Evolutionary conservation across 306 rosid genomes (phyloP).

Genomic region (Quercus gilva): DNA sequence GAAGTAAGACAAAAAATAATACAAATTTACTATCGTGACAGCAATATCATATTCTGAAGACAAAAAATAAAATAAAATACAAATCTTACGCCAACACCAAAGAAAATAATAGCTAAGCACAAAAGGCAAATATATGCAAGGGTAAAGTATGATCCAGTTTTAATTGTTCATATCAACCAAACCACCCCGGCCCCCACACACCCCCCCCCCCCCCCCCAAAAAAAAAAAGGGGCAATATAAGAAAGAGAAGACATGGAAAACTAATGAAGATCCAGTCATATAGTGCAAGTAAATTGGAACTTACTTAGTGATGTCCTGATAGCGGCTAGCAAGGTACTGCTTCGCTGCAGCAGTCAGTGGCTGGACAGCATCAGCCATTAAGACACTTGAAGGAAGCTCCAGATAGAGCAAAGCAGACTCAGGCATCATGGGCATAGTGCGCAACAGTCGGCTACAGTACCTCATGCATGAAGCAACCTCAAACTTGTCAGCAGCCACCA

Average conservation of each 20-base stretch:
- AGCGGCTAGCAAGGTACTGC: slow-evolving; percentile 83
- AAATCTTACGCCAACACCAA: no score
- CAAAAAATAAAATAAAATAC: no score
- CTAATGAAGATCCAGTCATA: background rate
- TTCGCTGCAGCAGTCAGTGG: slow-evolving; percentile 94
- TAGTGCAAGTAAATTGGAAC: slow-evolving; percentile 14
- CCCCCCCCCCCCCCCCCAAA: no score
- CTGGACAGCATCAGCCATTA: slow-evolving; percentile 96
- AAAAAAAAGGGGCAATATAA: no score
- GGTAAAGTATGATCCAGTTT: background rate
- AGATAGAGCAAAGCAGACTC: slow-evolving; percentile 92
- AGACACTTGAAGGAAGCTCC: slow-evolving; percentile 90
- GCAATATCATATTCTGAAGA: background rate
- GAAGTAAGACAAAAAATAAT: no score
- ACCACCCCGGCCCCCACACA: no score
- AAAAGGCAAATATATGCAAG: background rate
- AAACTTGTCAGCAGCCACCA: slow-evolving; percentile 98
- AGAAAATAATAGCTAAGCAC: no score
- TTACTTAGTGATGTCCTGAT: slow-evolving; percentile 88
- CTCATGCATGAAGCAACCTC: slow-evolving; percentile 99
- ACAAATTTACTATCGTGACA: background rate
- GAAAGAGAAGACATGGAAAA: no score
- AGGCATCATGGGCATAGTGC: slow-evolving; percentile 80
- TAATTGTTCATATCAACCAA: background rate
- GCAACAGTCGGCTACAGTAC: slow-evolving; percentile 69